Base-by-base conservation (phyloP, 2,329 filamentous ascomycete genomes). In the Mycosphaerella sp. region DNA sequence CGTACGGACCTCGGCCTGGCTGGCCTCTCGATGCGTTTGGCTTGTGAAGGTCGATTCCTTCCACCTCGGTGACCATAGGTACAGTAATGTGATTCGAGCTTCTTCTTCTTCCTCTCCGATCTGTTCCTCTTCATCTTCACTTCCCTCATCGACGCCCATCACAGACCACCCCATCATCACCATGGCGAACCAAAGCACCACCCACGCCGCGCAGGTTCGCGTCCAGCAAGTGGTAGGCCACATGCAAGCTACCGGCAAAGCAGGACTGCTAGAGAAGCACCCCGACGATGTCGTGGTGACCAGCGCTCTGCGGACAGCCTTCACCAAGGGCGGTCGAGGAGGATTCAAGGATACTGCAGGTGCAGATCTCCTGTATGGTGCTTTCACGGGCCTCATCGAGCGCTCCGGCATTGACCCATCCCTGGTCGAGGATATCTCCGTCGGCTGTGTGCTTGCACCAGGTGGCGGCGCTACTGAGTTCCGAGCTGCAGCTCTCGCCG, bases 381-480 rank as follows among this genome's bases (percentile, higher is more conserved):
- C 89, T 45, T 85, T 97, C 74, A 86, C 84, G 74, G 84, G 84
- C 56, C 77, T 97, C 61, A 79, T 97, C 69, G 78, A 87, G 54
- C 87, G 89, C 65, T 96, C 91, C 62, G 84, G 84, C 62, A 95
- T 97, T 73, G 87, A 96, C 74, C 91, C 93, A 21, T 77, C 76
- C 38, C 79, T 93, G 36, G 89, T 98, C 46, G 89, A 97, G 73
- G 93, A 98, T 70, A 86, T 98, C 62, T 86, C 86, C 49, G 91
- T 97, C 55, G 93, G 93, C 62, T 86, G 85, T 53, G 93, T 98
- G 31, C 84, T 98, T 46, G 84, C 92, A 14, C 92, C 92, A 34
- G 93, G 93, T 58, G 93, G 90, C 64, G 93, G 92, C 63, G 93
- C 93, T 21, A 97, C 93, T 45, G 93, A 97, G 76, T 96, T 95